These are phyloP conservation scores for Elaeagnus macrophylla DNA, from an alignment of 306 rosid genomes.

Conservation along the genomic window DNA sequence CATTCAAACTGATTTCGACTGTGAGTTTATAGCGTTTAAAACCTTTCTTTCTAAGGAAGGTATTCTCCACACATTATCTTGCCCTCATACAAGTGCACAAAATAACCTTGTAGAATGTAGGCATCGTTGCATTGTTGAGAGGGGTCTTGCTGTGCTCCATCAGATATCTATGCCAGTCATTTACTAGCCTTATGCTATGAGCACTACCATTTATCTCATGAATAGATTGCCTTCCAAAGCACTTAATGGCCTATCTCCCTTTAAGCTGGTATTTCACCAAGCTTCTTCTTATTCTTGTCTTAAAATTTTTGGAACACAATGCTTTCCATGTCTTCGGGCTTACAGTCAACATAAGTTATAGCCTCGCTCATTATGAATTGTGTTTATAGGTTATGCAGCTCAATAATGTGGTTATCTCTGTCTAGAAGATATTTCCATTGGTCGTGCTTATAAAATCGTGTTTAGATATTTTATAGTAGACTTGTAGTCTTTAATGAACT, in stretches of 20 bases:
- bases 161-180: neutral
- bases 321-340: neutral
- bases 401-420: neutral
- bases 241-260: neutral
- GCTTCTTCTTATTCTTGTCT: neutral
- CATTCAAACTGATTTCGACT: neutral
- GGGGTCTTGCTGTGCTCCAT: neutral
- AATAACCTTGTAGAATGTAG: neutral
- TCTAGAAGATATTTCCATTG: neutral
- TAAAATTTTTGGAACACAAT: neutral
- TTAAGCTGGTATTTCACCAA: neutral
- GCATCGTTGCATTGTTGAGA: neutral
- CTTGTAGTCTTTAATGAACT: neutral
- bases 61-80: neutral
- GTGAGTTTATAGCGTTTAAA: neutral
- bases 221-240: neutral
- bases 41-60: neutral
- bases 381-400: neutral
- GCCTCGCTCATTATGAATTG: too few species aligned
- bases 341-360: neutral
- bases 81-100: neutral
- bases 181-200: neutral
- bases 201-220: neutral
- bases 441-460: too few species aligned
- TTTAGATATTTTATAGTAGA: neutral